Conservation (phyloP, 495 filamentous ascomycete genomes). For the Polyplosphaeria fusca region DNA sequence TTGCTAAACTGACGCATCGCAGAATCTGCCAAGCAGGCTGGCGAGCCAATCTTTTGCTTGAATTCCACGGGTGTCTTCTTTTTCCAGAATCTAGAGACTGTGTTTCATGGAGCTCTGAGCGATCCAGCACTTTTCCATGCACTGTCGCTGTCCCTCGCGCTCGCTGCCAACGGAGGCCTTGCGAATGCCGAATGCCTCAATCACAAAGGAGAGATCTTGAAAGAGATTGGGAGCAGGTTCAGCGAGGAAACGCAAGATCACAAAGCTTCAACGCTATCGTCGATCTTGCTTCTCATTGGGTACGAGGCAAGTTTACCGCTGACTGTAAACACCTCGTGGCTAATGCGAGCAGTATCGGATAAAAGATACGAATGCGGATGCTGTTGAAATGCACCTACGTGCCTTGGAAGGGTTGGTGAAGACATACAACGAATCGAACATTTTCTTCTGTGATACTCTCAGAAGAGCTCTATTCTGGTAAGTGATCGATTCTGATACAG, state of each 20-base stretch:
- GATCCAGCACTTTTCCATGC: slow-evolving; percentile 16
- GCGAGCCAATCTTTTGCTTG: too few species aligned
- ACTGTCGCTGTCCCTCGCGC: slow-evolving; percentile 4
- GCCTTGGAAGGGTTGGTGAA: not conserved
- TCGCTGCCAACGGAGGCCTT: not conserved
- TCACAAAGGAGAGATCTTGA: slow-evolving; percentile 3
- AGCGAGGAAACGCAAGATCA: not conserved
- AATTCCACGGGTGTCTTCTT: not conserved
- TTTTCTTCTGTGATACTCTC: not conserved
- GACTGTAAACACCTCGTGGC: too few species aligned
- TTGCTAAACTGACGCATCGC: too few species aligned
- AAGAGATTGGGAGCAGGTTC: not conserved
- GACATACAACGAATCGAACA: not conserved
- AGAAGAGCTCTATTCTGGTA: slow-evolving; percentile 14
- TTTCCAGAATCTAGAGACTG: slow-evolving; percentile 8
- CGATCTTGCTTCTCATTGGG: slow-evolving; percentile 16
- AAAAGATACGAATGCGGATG: slow-evolving; percentile 1
- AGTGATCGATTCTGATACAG: too few species aligned
- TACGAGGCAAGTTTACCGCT: too few species aligned
- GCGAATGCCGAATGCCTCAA: slow-evolving; percentile 1
- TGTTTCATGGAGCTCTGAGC: slow-evolving; percentile 8
- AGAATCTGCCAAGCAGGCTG: too few species aligned
- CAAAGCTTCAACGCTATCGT: not conserved
- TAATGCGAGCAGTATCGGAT: slow-evolving; percentile 25
- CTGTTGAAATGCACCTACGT: not conserved